Evolutionary conservation across 495 filamentous ascomycete genomes (phyloP), one percentile per base, ranked within the genome.

Genomic region (Daldinia bambusicola): DNA sequence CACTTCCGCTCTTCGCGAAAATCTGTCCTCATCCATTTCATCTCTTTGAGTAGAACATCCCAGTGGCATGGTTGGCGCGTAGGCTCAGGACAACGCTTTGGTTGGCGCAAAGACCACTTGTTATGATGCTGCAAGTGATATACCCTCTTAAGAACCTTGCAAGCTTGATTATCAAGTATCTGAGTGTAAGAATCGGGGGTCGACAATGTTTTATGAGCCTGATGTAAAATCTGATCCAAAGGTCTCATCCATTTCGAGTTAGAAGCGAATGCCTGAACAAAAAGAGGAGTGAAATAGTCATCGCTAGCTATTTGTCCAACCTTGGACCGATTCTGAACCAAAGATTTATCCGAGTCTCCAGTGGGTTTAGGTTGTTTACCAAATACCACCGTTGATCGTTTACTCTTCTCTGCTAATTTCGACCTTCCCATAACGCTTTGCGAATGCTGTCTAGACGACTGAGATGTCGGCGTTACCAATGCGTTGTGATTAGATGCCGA

Each of bases 21-120:
- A 81, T 99, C 95, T 2, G 93, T 97, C 40, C 93, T 87, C 89
- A 99, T 93, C 96, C 95, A 98, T 78, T 93, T 97, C 87, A 94
- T 92, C 80, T 99, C 93, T 69, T 93, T 86, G 8, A 98, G 80
- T 43, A 98, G 78, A 48, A 95, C 85, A 81, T 99, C 95, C 87
- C 88, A 90, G 76, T 98, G 94, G 6, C 89, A 87, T 2, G 86
- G 83, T 12, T 90, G 89, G 40, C 93, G 86, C 7, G 84, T 83
- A 32, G 96, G 95, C 76, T 99, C 95, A 2, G 86, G 82, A 32
- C 88, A 89, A 55, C 91, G 89, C 70, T 93, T 89, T 53, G 93
- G 86, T 75, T 98, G 96, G 57, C 94, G 87, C 66, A 99, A 82
- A 2, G 94, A 95, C 94, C 95, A 97, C 66, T 92, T 88, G 70